These are phyloP conservation scores for Sporothrix mexicana DNA, from an alignment of 2,329 filamentous ascomycete genomes.

Conservation along the genomic window DNA sequence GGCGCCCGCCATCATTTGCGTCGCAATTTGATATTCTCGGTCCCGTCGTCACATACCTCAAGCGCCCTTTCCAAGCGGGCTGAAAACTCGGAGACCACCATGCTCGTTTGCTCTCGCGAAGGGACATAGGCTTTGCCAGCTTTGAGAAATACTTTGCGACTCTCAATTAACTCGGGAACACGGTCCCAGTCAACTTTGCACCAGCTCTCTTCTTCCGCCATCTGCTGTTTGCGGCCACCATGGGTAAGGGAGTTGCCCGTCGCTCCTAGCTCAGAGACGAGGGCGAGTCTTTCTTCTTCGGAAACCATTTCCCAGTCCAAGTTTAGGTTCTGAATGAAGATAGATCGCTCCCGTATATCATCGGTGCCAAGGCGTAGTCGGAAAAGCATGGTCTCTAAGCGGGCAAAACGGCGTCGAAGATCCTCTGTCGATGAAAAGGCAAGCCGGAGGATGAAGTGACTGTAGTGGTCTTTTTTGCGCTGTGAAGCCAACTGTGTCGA, in stretches of 20 bases:
- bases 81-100: constrained; percentile 88
- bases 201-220: constrained; percentile 80
- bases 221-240: constrained; percentile 45
- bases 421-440: constrained; percentile 94
- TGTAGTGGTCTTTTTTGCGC: constrained; percentile 94
- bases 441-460: constrained; percentile 92
- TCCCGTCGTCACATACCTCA: constrained; percentile 62
- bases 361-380: constrained; percentile 80
- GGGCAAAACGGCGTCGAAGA: constrained; percentile 80
- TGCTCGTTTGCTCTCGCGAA: constrained; percentile 80
- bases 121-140: constrained; percentile 91
- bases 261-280: constrained; percentile 66
- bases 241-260: constrained; percentile 50
- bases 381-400: constrained; percentile 90
- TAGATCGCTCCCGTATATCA: constrained; percentile 71
- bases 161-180: constrained; percentile 88
- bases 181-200: constrained; percentile 97
- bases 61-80: constrained; percentile 78
- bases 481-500: constrained; percentile 68
- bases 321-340: constrained; percentile 77
- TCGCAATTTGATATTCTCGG: no score
- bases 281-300: constrained; percentile 74
- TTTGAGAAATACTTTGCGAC: constrained; percentile 75
- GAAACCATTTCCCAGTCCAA: constrained; percentile 84
- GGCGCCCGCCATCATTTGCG: no score